phyloP scores from a whole-genome alignment of 208 protist genomes.

The Acanthamoeba polyphaga region DNA sequence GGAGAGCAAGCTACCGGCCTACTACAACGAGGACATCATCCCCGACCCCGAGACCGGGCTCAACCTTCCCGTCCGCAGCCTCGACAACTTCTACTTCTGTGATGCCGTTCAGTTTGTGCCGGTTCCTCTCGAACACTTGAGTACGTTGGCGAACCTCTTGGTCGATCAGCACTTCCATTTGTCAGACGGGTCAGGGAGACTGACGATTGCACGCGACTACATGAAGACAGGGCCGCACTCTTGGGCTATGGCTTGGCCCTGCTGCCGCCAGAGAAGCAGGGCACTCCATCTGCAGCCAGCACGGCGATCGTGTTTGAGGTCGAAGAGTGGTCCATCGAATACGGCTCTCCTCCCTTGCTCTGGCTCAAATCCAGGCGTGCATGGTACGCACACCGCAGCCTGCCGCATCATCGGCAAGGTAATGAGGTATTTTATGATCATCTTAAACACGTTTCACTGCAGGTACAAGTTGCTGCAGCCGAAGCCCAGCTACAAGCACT shows the following conservation, averaged over 20 bases:
- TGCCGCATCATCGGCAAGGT: background rate
- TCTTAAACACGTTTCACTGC: background rate
- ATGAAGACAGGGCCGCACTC: background rate
- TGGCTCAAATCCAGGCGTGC: constrained; percentile 27
- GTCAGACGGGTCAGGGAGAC: background rate
- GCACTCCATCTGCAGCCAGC: background rate
- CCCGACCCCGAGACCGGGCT: background rate
- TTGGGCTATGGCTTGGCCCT: constrained; percentile 25
- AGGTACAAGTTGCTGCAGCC: constrained; percentile 71
- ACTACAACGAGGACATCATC: constrained; percentile 26
- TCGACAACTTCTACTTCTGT: constrained; percentile 59
- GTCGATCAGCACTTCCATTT: background rate
- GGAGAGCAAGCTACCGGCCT: background rate
- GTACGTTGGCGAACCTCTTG: background rate
- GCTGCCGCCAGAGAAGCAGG: background rate
- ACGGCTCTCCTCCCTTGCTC: constrained; percentile 34
- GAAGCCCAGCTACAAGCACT: background rate
- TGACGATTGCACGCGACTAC: background rate
- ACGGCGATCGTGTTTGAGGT: constrained; percentile 18
- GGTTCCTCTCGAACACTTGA: background rate
- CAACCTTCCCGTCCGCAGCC: background rate
- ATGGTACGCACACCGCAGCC: background rate
- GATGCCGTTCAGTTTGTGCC: background rate
- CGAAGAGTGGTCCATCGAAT: constrained; percentile 59
- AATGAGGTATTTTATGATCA: background rate